A percentile compares a stretch with the other conserved stretches of the same genome.
Evolutionary conservation across 495 filamentous ascomycete genomes (phyloP).

Genomic region (Neurospora africana): DNA sequence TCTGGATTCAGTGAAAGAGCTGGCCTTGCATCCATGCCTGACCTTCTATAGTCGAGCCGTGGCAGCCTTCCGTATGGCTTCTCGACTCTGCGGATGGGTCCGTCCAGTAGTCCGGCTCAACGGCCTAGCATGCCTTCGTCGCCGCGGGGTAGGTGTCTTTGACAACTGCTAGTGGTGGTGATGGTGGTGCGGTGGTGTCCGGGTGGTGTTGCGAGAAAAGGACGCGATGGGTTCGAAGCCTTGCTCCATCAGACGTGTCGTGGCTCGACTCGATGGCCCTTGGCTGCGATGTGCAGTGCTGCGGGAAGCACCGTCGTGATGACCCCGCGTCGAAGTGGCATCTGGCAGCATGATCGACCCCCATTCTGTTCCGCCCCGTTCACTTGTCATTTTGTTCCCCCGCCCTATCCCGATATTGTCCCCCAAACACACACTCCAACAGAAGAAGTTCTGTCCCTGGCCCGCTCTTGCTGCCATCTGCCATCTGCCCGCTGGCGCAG

Average conservation of each 20-base stretch:
- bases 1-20: neutral
- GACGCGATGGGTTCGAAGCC: neutral
- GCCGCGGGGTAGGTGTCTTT: neutral
- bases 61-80: neutral
- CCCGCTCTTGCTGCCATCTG: constrained; percentile 1
- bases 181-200: neutral
- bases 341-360: neutral
- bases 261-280: neutral
- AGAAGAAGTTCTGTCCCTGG: neutral
- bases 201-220: neutral
- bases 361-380: neutral
- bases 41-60: neutral
- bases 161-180: neutral
- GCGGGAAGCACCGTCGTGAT: neutral
- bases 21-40: neutral
- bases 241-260: neutral
- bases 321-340: neutral
- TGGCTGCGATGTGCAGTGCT: neutral
- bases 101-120: neutral
- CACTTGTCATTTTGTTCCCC: neutral
- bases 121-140: neutral
- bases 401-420: neutral
- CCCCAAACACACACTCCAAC: neutral
- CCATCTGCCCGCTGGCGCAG: constrained; percentile 1
- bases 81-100: neutral